These are phyloP conservation scores for Cladobotryum mycophilum DNA, from an alignment of 2,329 filamentous ascomycete species.

Conservation along the genomic window DNA sequence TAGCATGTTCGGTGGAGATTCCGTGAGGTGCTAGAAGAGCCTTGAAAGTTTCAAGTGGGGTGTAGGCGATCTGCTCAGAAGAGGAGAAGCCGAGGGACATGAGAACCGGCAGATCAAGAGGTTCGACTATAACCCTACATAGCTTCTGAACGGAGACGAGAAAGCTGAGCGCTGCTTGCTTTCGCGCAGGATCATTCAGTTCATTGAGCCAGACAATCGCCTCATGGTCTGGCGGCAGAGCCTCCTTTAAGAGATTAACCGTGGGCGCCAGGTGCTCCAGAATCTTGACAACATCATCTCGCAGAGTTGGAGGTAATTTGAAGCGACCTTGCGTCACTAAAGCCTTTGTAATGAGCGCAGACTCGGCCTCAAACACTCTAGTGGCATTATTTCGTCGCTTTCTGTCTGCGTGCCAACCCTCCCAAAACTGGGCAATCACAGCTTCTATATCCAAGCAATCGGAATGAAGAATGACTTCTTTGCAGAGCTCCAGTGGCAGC, in stretches of 20 bases:
- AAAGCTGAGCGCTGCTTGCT: neutral
- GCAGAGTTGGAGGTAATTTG: neutral
- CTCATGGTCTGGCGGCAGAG: neutral
- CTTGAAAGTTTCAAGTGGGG: neutral
- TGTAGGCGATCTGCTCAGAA: neutral
- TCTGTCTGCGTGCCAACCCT: neutral
- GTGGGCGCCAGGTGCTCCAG: neutral
- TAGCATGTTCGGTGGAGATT: neutral
- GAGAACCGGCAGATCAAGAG: neutral
- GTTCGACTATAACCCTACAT: neutral
- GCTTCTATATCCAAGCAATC: neutral
- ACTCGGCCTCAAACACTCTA: neutral
- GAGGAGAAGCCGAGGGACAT: neutral
- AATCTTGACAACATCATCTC: neutral
- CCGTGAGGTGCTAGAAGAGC: neutral
- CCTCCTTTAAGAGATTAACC: neutral
- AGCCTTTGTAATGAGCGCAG: neutral
- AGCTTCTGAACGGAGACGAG: neutral
- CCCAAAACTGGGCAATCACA: neutral
- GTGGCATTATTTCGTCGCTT: neutral
- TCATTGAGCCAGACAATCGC: neutral
- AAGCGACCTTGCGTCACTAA: neutral
- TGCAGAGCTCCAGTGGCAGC: neutral
- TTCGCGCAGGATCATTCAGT: neutral
- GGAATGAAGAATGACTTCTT: neutral